These are phyloP conservation scores for Oryza meyeriana DNA, from an alignment of 176 grass and related monocot genomes.

Conservation along the genomic window DNA sequence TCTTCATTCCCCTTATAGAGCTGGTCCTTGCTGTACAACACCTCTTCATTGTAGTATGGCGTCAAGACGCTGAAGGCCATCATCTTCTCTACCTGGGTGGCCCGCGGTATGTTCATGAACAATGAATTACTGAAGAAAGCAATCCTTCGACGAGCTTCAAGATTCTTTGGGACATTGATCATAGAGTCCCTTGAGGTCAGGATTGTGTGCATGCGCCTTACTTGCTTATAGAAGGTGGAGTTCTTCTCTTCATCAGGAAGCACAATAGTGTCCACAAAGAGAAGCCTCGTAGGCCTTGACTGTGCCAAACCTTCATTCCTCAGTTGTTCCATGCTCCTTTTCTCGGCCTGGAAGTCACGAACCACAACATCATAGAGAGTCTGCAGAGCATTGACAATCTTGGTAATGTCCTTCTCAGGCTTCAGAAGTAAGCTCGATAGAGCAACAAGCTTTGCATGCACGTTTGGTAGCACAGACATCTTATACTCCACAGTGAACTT, in stretches of 20 bases:
- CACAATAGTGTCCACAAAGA: conserved; percentile 75
- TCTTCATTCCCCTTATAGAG: conserved; percentile 85
- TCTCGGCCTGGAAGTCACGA: conserved; percentile 78
- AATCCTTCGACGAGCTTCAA: conserved; percentile 82
- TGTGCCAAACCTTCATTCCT: conserved; percentile 71
- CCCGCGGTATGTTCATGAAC: conserved; percentile 98
- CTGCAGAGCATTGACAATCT: conserved; percentile 80
- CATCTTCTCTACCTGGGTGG: conserved; percentile 95
- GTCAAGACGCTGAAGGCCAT: conserved; percentile 88
- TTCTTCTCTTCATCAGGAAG: conserved; percentile 67
- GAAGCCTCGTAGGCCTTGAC: conserved; percentile 43
- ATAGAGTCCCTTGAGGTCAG: conserved; percentile 82
- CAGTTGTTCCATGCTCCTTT: conserved; percentile 78
- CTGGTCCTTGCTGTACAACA: conserved; percentile 92
- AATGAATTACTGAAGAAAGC: conserved; percentile 96
- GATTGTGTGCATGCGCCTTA: conserved; percentile 70
- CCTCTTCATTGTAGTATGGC: conserved; percentile 93
- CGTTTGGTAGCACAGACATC: conserved; percentile 51
- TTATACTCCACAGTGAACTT: conserved; percentile 83
- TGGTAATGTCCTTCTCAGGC: conserved; percentile 62
- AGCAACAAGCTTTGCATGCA: conserved; percentile 59
- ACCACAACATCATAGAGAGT: conserved; percentile 76
- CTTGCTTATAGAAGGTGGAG: conserved; percentile 69
- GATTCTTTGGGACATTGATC: conserved; percentile 86
- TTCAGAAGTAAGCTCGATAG: conserved; percentile 55